Conservation (phyloP, 2,329 filamentous ascomycete species). For the Chaetomium strumarium region DNA sequence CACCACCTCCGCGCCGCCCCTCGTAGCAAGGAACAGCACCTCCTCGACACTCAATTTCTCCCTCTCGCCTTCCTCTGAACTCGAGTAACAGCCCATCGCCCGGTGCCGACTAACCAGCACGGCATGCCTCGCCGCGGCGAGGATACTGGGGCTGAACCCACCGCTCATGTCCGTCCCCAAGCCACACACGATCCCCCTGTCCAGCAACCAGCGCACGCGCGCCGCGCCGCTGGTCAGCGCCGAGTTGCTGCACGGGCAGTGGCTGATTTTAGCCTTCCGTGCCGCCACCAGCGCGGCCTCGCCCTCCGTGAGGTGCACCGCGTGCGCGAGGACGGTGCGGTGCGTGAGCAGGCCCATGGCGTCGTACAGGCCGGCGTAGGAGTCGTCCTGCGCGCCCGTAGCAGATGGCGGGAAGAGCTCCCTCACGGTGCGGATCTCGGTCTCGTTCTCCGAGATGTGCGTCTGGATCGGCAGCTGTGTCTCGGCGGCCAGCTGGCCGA, state of each 20-base stretch:
- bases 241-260: constrained; percentile 85
- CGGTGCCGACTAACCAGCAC: constrained; percentile 70
- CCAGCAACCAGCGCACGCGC: constrained; percentile 66
- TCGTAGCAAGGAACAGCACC: constrained; percentile 76
- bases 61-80: constrained; percentile 34
- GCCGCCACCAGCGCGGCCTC: constrained; percentile 61
- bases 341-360: constrained; percentile 59
- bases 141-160: constrained; percentile 74
- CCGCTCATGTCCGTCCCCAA: constrained; percentile 89
- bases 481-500: constrained; percentile 60
- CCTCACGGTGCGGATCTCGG: constrained; percentile 66
- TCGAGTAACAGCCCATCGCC: constrained; percentile 44
- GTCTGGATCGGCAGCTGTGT: constrained; percentile 70
- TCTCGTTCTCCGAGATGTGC: constrained; percentile 78
- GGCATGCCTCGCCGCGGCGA: constrained; percentile 79
- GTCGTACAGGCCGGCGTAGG: constrained; percentile 79
- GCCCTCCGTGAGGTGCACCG: constrained; percentile 62
- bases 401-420: constrained; percentile 56
- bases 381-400: constrained; percentile 24
- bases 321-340: constrained; percentile 80
- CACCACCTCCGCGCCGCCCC: constrained; percentile 79
- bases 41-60: constrained; percentile 78
- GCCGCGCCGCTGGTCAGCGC: constrained; percentile 75
- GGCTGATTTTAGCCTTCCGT: constrained; percentile 62
- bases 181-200: constrained; percentile 71